These are phyloP conservation scores for Sordaria brevicollis DNA, from an alignment of 495 filamentous ascomycete species.

Conservation along the genomic window DNA sequence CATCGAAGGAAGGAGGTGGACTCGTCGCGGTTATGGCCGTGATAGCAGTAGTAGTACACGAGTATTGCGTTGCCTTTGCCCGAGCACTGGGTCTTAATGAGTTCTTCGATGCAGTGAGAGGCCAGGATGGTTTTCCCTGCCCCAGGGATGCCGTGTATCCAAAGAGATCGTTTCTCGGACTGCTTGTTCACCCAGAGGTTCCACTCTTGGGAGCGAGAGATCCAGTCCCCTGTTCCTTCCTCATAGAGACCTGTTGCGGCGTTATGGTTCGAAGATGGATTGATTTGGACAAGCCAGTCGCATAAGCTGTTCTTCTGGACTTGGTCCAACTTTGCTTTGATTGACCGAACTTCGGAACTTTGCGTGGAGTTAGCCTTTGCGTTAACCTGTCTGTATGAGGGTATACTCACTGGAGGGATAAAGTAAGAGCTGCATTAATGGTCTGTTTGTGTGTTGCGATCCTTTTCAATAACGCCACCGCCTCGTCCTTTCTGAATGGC, in stretches of 20 bases:
- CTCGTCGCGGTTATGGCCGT: conserved; percentile 25
- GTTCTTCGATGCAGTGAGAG: conserved; percentile 20
- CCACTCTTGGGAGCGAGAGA: conserved; percentile 9
- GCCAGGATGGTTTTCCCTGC: conserved; percentile 31
- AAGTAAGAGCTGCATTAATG: background rate
- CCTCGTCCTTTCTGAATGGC: conserved; percentile 14
- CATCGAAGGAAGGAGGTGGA: conserved; percentile 17
- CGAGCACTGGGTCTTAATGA: conserved; percentile 10
- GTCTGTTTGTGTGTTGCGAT: conserved; percentile 18
- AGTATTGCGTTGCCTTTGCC: background rate
- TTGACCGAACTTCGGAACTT: background rate
- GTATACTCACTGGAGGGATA: background rate
- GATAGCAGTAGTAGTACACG: conserved; percentile 33
- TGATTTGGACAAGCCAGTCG: conserved; percentile 1
- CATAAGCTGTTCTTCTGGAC: background rate
- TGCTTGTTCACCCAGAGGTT: conserved; percentile 8
- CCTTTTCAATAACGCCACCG: conserved; percentile 11
- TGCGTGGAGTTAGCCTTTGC: background rate
- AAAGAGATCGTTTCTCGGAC: conserved; percentile 15
- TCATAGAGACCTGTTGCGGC: conserved; percentile 2
- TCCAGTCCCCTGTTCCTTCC: conserved; percentile 14
- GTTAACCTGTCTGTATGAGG: too few species aligned
- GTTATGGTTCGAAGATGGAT: conserved; percentile 11
- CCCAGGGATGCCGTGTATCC: conserved; percentile 34
- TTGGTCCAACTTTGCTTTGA: background rate